Evolutionary conservation across 73 alveolate species (phyloP).

Genomic region (Paramecium sonneborni): DNA sequence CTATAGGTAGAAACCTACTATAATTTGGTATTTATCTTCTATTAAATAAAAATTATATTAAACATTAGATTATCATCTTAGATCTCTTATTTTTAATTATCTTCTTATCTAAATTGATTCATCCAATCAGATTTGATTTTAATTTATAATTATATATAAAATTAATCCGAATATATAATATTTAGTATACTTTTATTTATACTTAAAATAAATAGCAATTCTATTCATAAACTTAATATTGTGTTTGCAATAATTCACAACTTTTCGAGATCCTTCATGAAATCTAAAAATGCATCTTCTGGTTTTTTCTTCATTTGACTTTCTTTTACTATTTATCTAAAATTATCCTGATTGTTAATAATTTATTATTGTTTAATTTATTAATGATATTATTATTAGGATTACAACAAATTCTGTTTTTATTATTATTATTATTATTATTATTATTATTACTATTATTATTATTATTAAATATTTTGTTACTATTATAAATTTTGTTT

Average conservation of each 20-base stretch:
- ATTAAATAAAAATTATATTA: neutral
- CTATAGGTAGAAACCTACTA: conserved; percentile 92
- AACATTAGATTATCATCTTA: conserved; percentile 34
- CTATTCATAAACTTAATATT: neutral
- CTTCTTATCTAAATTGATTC: neutral
- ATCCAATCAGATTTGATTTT: neutral
- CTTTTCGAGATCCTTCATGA: neutral
- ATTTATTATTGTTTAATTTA: too few species aligned
- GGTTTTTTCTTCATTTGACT: neutral
- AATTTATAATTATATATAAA: neutral
- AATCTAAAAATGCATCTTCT: conserved; percentile 4
- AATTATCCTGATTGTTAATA: too few species aligned
- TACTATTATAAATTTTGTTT: neutral
- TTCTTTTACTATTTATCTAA: neutral
- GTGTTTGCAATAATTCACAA: neutral
- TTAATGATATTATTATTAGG: neutral
- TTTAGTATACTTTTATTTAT: neutral
- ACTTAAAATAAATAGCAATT: neutral
- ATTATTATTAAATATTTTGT: neutral
- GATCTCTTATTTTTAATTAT: conserved; percentile 43
- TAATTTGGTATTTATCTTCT: conserved; percentile 59
- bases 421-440: neutral
- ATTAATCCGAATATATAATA: neutral
- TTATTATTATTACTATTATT: too few species aligned
- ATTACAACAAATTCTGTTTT: neutral